These are phyloP conservation scores for Miscanthus lutarioriparius DNA, from an alignment of 176 grass and related monocot genomes.

Conservation along the genomic window DNA sequence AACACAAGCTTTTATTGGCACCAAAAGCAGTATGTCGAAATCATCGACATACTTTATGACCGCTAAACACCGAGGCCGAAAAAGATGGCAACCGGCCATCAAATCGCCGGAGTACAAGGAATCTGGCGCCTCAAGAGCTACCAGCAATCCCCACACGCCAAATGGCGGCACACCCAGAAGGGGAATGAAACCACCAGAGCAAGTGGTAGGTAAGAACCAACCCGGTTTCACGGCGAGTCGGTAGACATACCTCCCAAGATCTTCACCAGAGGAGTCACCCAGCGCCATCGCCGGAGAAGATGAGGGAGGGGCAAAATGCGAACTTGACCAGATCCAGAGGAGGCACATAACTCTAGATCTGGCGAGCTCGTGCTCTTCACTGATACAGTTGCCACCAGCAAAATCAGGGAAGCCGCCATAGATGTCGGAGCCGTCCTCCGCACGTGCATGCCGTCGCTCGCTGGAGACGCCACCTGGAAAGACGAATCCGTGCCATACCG, in stretches of 20 bases:
- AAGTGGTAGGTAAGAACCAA: not conserved
- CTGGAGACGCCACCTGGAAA: not conserved
- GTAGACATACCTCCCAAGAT: not conserved
- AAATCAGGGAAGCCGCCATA: not conserved
- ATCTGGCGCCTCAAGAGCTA: not conserved
- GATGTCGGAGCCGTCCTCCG: not conserved
- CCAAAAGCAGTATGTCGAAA: not conserved
- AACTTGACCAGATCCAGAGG: not conserved
- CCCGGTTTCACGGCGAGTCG: not conserved
- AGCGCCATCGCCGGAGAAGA: not conserved
- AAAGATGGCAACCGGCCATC: not conserved
- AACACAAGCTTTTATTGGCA: not conserved
- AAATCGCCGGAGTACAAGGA: not conserved
- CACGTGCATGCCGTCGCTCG: not conserved
- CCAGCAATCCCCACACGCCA: not conserved
- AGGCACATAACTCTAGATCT: not conserved
- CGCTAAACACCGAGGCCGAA: not conserved
- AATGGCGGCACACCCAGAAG: not conserved
- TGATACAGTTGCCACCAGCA: not conserved
- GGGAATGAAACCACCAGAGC: not conserved
- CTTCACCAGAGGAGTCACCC: not conserved
- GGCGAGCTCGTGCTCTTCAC: not conserved
- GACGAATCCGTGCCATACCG: not conserved
- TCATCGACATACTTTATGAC: not conserved
- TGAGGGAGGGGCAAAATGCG: not conserved